Percentiles rank a stretch among this genome's conserved stretches.
phyloP scores from a whole-genome alignment of 257 asterid genomes.

The Gynochthodes officinalis region DNA sequence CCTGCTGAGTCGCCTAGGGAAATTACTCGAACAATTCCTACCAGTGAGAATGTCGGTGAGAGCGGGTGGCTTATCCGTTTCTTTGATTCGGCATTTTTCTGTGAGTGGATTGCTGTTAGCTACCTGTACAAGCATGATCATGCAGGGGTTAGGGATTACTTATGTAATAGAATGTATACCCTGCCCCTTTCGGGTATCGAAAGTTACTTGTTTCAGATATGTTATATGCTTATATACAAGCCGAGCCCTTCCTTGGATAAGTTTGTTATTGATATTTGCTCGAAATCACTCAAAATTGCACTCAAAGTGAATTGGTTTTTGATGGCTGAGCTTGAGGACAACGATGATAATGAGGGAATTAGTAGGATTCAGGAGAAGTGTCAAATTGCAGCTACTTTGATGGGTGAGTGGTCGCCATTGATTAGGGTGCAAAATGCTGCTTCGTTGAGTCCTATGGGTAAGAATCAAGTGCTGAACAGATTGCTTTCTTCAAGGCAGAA shows the following conservation, averaged over 20 bases:
- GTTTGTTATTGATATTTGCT: conserved; percentile 82
- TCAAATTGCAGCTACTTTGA: conserved; percentile 88
- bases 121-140: conserved; percentile 92
- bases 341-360: conserved; percentile 86
- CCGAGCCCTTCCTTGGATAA: conserved; percentile 93
- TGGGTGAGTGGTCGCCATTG: conserved; percentile 90
- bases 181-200: conserved; percentile 86
- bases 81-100: conserved; percentile 83
- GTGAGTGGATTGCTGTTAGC: conserved; percentile 98
- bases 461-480: conserved; percentile 72
- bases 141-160: conserved; percentile 82
- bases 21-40: conserved; percentile 85
- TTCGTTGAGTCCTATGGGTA: conserved; percentile 51
- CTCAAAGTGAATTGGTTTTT: conserved; percentile 89
- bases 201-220: conserved; percentile 84
- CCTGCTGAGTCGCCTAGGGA: conserved; percentile 82
- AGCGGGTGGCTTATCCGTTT: conserved; percentile 93
- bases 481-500: conserved; percentile 81
- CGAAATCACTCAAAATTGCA: conserved; percentile 71
- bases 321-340: conserved; percentile 94
- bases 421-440: conserved; percentile 49
- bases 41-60: conserved; percentile 76
- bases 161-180: conserved; percentile 92
- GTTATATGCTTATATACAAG: conserved; percentile 86
- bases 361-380: conserved; percentile 94